A percentile compares a stretch with the other conserved stretches of the same genome.
These are phyloP conservation scores for Fusarium odoratissimum DNA, from an alignment of 2,329 filamentous ascomycete genomes.

Conservation along the genomic window DNA sequence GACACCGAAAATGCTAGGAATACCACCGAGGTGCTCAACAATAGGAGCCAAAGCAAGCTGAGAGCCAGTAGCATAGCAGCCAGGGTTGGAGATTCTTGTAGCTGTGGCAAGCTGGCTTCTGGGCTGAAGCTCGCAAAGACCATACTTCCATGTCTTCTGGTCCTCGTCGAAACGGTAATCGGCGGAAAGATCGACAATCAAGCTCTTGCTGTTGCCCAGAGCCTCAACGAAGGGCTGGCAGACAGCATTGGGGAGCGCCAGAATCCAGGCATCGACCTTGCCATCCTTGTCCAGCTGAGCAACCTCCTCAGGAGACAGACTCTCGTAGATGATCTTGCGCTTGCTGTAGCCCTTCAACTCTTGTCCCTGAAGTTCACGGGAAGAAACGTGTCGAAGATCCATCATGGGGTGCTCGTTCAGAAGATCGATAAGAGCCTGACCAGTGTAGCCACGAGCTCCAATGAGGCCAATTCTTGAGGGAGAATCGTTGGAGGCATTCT, in stretches of 20 bases:
- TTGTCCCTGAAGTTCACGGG: constrained; percentile 89
- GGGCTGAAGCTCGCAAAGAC: constrained; percentile 83
- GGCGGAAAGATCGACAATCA: constrained; percentile 95
- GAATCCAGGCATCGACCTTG: constrained; percentile 95
- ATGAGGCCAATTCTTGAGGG: constrained; percentile 88
- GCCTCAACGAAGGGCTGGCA: constrained; percentile 95
- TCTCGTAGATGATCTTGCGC: constrained; percentile 92
- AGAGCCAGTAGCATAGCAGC: constrained; percentile 94
- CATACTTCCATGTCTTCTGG: constrained; percentile 72
- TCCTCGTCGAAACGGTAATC: constrained; percentile 86
- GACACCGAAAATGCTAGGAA: constrained; percentile 88
- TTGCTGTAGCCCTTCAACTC: constrained; percentile 91
- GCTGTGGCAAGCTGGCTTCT: constrained; percentile 79
- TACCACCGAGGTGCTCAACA: constrained; percentile 78
- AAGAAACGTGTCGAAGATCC: constrained; percentile 91
- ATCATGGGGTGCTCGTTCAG: constrained; percentile 90
- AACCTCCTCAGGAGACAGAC: constrained; percentile 87
- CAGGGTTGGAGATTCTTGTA: constrained; percentile 89
- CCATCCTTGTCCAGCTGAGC: constrained; percentile 68
- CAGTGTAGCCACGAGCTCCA: constrained; percentile 93
- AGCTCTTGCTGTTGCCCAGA: constrained; percentile 75
- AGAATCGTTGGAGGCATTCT: constrained; percentile 84
- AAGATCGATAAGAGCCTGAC: constrained; percentile 88
- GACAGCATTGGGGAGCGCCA: constrained; percentile 95
- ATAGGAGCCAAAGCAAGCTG: constrained; percentile 90